Conservation (phyloP, 2,329 filamentous ascomycete genomes). For the Cladosporium austrohemisphaericum region DNA sequence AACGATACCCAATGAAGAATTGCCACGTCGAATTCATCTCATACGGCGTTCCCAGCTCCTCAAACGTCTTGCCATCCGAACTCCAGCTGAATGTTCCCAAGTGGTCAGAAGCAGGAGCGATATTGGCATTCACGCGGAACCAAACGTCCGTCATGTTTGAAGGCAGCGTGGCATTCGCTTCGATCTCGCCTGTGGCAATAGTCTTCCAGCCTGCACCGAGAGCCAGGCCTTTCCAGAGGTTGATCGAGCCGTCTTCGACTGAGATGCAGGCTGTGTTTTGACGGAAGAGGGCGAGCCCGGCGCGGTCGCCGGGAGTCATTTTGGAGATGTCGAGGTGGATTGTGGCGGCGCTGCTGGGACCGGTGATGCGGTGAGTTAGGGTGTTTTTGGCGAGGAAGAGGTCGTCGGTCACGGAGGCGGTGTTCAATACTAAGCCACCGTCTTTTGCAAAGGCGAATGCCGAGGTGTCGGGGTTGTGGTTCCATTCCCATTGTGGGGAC, state of each 20-base stretch:
- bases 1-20: constrained; percentile 40
- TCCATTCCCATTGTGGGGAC: constrained; percentile 56
- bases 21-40: constrained; percentile 35
- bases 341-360: constrained; percentile 45
- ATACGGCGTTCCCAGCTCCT: constrained; percentile 31
- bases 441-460: constrained; percentile 37
- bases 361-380: constrained; percentile 41
- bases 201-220: constrained; percentile 33
- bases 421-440: constrained; percentile 45
- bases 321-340: constrained; percentile 48
- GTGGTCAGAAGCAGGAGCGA: constrained; percentile 32
- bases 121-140: constrained; percentile 34
- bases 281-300: constrained; percentile 53
- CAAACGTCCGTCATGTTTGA: constrained; percentile 28
- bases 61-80: constrained; percentile 33
- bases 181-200: constrained; percentile 30
- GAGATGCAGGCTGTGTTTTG: constrained; percentile 54
- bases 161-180: constrained; percentile 22
- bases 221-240: constrained; percentile 38
- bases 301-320: constrained; percentile 51
- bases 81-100: constrained; percentile 37
- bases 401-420: constrained; percentile 52
- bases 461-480: constrained; percentile 55
- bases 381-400: constrained; percentile 44
- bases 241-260: constrained; percentile 40